These are phyloP conservation scores for Cyberlindnera sargentensis DNA, from an alignment of 805 yeast species.

Conservation along the genomic window DNA sequence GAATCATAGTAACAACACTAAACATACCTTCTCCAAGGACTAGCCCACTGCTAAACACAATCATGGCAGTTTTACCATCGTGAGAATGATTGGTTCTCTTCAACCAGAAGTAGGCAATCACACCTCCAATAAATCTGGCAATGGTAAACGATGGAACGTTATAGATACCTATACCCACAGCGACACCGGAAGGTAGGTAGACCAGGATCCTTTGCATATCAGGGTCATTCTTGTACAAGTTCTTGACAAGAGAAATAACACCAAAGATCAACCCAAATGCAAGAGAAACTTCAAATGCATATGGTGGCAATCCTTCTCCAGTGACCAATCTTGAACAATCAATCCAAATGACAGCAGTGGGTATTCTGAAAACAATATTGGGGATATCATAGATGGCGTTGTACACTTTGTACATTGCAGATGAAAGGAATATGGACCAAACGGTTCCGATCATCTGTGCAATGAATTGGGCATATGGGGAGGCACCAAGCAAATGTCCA, in stretches of 20 bases:
- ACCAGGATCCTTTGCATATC: constrained; percentile 34
- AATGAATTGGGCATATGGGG: constrained; percentile 83
- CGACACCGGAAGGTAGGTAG: constrained; percentile 88
- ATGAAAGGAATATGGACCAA: constrained; percentile 75
- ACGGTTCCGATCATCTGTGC: constrained; percentile 87
- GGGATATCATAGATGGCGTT: constrained; percentile 82
- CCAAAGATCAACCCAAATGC: constrained; percentile 65
- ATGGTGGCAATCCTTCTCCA: constrained; percentile 84
- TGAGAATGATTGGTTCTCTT: constrained; percentile 29
- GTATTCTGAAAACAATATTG: constrained; percentile 71
- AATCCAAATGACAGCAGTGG: constrained; percentile 95
- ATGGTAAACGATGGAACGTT: constrained; percentile 90
- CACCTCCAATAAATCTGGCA: constrained; percentile 89
- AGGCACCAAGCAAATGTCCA: constrained; percentile 85
- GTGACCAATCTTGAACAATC: constrained; percentile 92
- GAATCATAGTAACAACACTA: constrained; percentile 72
- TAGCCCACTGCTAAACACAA: constrained; percentile 85
- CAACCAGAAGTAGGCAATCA: constrained; percentile 55
- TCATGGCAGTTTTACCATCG: constrained; percentile 60
- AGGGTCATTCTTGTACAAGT: constrained; percentile 38
- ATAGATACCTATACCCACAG: constrained; percentile 95
- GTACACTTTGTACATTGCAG: constrained; percentile 78
- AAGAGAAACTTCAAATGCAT: constrained; percentile 54
- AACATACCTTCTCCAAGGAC: constrained; percentile 92
- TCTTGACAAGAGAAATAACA: constrained; percentile 54